Evolutionary conservation across 208 protist species (phyloP).

Genomic region (Acanthamoeba royreba): DNA sequence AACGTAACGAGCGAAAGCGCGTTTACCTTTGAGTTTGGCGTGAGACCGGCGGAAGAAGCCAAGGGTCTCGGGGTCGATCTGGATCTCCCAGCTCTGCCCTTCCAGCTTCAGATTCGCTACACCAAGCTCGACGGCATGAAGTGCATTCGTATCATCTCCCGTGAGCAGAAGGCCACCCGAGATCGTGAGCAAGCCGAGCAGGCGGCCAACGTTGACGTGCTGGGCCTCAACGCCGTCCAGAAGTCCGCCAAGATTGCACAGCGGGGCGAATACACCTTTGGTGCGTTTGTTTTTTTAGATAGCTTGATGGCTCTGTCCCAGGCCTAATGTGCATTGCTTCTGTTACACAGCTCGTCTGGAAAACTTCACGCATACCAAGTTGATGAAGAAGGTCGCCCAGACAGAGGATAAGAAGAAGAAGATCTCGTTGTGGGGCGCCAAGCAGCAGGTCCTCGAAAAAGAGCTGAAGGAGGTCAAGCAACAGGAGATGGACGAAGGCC

Average conservation of each 20-base stretch:
- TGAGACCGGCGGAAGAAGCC: neutral
- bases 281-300: neutral
- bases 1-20: slow-evolving; percentile 20
- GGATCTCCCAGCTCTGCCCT: neutral
- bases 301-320: neutral
- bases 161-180: neutral
- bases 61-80: neutral
- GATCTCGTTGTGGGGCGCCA: neutral
- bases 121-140: slow-evolving; percentile 45
- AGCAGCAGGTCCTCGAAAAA: neutral
- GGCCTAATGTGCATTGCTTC: neutral
- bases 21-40: slow-evolving; percentile 3
- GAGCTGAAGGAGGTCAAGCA: neutral
- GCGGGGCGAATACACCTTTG: slow-evolving; percentile 3
- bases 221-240: slow-evolving; percentile 38
- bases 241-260: slow-evolving; percentile 30
- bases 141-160: slow-evolving; percentile 34
- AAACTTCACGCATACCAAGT: neutral
- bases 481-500: neutral
- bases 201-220: slow-evolving; percentile 18
- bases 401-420: neutral
- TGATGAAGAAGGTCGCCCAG: neutral
- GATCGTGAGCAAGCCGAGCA: neutral
- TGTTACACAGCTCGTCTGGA: neutral
- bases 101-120: slow-evolving; percentile 45